These are phyloP conservation scores for Globisporangium heterothallicum DNA, from an alignment of 352 stramenopile species.

Conservation along the genomic window DNA sequence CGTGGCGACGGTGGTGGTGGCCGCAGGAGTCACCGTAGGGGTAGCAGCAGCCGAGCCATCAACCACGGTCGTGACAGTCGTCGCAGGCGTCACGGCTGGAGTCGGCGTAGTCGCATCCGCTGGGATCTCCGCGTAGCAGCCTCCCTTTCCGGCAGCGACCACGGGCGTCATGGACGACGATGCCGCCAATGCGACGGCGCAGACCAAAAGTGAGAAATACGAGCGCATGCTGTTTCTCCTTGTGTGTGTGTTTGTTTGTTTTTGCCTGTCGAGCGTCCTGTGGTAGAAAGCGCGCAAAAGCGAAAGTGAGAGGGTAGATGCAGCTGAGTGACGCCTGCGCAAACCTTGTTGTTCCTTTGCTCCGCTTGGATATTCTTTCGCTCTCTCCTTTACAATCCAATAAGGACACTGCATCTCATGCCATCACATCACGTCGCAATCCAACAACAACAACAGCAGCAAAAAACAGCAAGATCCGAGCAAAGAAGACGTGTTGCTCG, in stretches of 20 bases:
- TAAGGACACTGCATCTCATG: no score
- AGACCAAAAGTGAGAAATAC: slow-evolving; percentile 11
- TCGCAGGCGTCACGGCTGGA: neutral
- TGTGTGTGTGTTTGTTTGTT: neutral
- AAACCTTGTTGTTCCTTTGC: slow-evolving; percentile 6
- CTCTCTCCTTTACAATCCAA: no score
- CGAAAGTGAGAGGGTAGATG: neutral
- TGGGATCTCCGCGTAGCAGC: slow-evolving; percentile 12
- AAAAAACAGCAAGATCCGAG: no score
- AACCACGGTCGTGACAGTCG: neutral
- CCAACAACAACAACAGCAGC: no score
- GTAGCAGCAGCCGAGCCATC: neutral
- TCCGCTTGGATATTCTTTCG: no score
- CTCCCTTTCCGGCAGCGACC: slow-evolving; percentile 3
- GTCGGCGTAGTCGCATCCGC: neutral
- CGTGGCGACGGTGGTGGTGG: neutral
- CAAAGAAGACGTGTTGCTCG: no score
- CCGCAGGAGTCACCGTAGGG: neutral
- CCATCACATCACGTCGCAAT: no score
- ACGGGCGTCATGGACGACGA: slow-evolving; percentile 6
- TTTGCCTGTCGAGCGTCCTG: neutral
- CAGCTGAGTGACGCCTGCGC: neutral
- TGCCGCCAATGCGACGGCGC: slow-evolving; percentile 1
- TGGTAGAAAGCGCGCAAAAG: slow-evolving; percentile 1
- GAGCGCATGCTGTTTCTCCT: slow-evolving; percentile 4